phyloP scores from a whole-genome alignment of 1,139 yeast genomes.

The Blastobotrys indianensis region DNA sequence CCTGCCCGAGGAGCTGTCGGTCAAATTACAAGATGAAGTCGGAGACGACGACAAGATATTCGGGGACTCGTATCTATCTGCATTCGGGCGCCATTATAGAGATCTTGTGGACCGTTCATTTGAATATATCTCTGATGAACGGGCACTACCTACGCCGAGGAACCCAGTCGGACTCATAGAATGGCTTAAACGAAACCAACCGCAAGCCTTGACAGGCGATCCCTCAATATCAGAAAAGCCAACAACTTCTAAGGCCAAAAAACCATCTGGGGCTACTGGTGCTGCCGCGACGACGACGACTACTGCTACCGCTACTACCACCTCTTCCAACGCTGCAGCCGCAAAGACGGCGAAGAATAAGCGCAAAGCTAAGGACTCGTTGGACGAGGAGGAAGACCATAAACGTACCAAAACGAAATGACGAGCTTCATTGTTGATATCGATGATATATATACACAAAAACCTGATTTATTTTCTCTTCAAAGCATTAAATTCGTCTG shows the following conservation, averaged over 20 bases:
- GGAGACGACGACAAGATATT: conserved; percentile 1
- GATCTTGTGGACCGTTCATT: conserved; percentile 16
- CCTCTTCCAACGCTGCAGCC: not conserved
- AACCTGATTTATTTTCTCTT: too few relatives aligned
- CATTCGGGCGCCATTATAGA: conserved; percentile 18
- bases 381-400: not conserved
- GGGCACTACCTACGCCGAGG: conserved; percentile 16
- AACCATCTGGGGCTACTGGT: too few relatives aligned
- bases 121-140: conserved; percentile 25
- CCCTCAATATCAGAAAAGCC: not conserved
- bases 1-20: conserved; percentile 7
- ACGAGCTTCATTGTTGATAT: not conserved
- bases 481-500: not conserved
- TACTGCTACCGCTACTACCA: not conserved
- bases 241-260: not conserved
- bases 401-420: not conserved
- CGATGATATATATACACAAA: too few relatives aligned
- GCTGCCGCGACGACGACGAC: too few relatives aligned
- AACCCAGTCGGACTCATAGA: conserved; percentile 27
- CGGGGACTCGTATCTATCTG: conserved; percentile 9
- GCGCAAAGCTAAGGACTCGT: too few relatives aligned
- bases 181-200: conserved; percentile 28
- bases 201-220: conserved; percentile 16
- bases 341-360: not conserved
- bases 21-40: conserved; percentile 3